Evolutionary conservation across 2,329 filamentous ascomycete genomes (phyloP).

Genomic region (Claviceps fusiformis): DNA sequence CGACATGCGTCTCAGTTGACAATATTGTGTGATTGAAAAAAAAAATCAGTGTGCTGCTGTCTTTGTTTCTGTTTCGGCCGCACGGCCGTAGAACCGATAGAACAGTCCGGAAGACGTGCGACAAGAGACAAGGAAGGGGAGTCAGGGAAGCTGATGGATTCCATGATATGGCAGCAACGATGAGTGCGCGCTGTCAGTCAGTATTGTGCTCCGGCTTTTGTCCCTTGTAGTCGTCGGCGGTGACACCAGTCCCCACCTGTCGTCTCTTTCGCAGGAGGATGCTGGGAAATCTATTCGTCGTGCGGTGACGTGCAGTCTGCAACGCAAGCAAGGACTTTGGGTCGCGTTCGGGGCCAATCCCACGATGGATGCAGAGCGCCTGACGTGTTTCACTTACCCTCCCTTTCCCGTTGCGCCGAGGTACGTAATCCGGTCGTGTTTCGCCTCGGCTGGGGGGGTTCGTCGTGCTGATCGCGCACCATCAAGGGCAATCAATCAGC

Average conservation of each 20-base stretch:
- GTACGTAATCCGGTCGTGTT: background rate
- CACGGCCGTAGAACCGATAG: background rate
- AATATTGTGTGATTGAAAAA: background rate
- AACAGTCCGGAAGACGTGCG: background rate
- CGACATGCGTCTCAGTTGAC: background rate
- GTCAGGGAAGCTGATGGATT: background rate
- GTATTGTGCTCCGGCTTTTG: background rate
- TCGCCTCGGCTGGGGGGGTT: background rate
- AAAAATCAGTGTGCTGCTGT: background rate
- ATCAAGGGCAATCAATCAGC: background rate
- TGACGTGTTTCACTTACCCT: constrained; percentile 4
- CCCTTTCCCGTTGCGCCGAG: constrained; percentile 1
- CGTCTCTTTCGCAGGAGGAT: constrained; percentile 1
- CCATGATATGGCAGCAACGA: background rate
- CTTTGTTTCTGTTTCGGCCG: background rate
- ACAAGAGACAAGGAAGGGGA: background rate
- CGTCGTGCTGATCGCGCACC: background rate
- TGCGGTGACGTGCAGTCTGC: constrained; percentile 5
- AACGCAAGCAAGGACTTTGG: background rate
- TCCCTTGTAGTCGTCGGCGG: background rate
- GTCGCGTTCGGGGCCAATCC: constrained; percentile 1
- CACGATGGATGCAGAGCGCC: constrained; percentile 1
- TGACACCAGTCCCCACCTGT: background rate
- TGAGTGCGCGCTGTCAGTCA: background rate
- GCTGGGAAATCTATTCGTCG: background rate